These are phyloP conservation scores for Naganishia vaughanmartiniae DNA, from an alignment of 768 basidiomycete genomes.

Conservation along the genomic window DNA sequence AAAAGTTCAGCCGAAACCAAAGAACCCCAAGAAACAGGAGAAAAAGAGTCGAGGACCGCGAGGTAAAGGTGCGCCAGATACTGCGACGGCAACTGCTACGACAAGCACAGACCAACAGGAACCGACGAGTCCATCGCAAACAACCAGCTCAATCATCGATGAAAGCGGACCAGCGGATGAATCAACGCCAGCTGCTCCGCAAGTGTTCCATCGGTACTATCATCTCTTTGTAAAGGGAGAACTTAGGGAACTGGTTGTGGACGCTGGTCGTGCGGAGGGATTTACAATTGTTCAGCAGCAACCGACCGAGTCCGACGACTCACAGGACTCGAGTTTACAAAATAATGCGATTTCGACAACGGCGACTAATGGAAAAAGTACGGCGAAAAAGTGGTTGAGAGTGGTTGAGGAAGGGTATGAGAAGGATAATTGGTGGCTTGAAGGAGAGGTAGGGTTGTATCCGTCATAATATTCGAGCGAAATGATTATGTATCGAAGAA, in stretches of 20 bases:
- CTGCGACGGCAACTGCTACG: neutral
- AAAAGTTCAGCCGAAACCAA: slow-evolving; percentile 16
- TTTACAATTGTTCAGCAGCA: slow-evolving; percentile 27
- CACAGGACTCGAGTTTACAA: slow-evolving; percentile 2
- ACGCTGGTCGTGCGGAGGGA: slow-evolving; percentile 60
- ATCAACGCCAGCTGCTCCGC: slow-evolving; percentile 40
- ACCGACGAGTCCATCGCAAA: neutral
- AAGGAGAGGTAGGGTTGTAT: slow-evolving; percentile 45
- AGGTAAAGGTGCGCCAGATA: neutral
- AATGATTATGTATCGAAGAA: neutral
- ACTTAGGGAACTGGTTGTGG: slow-evolving; percentile 61
- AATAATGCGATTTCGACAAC: neutral
- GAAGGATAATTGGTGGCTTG: slow-evolving; percentile 52
- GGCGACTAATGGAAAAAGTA: neutral
- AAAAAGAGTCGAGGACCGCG: neutral
- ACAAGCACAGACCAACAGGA: slow-evolving; percentile 10
- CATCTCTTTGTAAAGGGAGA: slow-evolving; percentile 90
- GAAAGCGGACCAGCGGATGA: slow-evolving; percentile 2
- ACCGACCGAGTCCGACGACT: neutral
- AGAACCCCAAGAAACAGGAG: slow-evolving; percentile 12
- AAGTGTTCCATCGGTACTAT: slow-evolving; percentile 83
- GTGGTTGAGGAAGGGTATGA: slow-evolving; percentile 48
- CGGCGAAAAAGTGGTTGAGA: slow-evolving; percentile 39
- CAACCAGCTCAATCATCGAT: neutral
- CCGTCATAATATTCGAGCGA: neutral